Conservation (phyloP, 371 early-diverging fungal species). For the Fennellomyces sp. region DNA sequence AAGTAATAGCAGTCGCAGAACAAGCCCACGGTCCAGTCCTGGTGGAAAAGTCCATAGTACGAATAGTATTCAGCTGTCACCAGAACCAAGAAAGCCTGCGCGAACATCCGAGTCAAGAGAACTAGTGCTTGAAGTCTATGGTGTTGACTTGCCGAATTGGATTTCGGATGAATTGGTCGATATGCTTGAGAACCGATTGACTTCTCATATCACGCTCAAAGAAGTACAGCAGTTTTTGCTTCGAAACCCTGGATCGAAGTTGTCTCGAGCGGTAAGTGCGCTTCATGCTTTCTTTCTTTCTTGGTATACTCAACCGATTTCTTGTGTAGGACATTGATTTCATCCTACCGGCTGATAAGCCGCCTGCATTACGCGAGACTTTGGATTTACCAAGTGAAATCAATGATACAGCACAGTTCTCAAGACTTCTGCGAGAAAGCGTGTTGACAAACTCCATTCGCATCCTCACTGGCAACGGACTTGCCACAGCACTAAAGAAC, state of each 20-base stretch:
- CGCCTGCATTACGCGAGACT: conserved; percentile 33
- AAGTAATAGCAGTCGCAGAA: conserved; percentile 16
- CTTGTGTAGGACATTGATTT: conserved; percentile 68
- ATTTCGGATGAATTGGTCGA: conserved; percentile 71
- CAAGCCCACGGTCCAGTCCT: conserved; percentile 14
- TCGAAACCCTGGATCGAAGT: conserved; percentile 68
- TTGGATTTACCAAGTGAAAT: conserved; percentile 58
- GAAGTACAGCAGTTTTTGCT: conserved; percentile 73
- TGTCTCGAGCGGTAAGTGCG: conserved; percentile 64
- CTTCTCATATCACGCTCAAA: conserved; percentile 63
- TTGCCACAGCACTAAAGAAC: background rate
- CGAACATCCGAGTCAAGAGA: conserved; percentile 49
- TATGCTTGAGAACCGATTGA: conserved; percentile 65
- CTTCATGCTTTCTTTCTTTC: background rate
- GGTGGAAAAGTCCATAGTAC: conserved; percentile 3
- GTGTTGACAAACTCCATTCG: conserved; percentile 2
- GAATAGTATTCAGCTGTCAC: conserved; percentile 3
- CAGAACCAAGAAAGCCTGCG: background rate
- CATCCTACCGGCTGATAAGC: conserved; percentile 61
- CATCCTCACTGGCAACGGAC: background rate
- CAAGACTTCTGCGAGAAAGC: conserved; percentile 19
- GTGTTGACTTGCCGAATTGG: conserved; percentile 69
- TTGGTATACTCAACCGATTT: background rate
- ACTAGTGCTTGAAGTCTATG: conserved; percentile 74
- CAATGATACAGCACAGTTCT: conserved; percentile 59